A percentile compares a stretch with the other conserved stretches of the same genome.
Conservation (phyloP, 2,329 filamentous ascomycete genomes). For the Phyllosticta citribraziliensis region DNA sequence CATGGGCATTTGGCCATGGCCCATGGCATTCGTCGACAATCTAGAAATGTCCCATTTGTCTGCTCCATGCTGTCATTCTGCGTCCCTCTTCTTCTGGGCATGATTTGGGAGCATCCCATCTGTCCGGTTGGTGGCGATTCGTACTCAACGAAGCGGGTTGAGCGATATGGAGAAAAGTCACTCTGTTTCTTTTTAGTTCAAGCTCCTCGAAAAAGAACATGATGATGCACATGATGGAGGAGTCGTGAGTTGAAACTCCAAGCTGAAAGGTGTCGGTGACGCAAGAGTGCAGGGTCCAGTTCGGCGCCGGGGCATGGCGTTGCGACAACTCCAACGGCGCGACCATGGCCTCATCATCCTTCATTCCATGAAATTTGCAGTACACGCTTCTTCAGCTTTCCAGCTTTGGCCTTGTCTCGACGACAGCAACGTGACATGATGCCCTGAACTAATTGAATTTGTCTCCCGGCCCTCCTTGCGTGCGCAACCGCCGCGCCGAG, state of each 20-base stretch:
- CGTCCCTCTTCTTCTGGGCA: not conserved
- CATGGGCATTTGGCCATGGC: not conserved
- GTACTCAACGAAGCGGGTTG: too few relatives aligned
- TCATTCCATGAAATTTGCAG: not conserved
- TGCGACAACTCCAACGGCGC: not conserved
- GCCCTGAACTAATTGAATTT: not conserved
- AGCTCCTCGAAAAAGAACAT: too few relatives aligned
- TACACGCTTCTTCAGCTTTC: not conserved
- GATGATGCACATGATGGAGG: not conserved
- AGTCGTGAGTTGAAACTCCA: not conserved
- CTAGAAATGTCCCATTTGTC: not conserved
- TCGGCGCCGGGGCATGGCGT: not conserved
- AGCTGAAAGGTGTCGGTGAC: not conserved
- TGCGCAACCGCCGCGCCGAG: constrained; percentile 1
- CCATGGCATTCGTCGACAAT: not conserved
- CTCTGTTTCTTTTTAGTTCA: too few relatives aligned
- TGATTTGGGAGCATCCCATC: not conserved
- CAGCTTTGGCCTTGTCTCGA: not conserved
- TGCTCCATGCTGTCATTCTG: not conserved
- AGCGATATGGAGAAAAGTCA: too few relatives aligned
- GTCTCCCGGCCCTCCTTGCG: constrained; percentile 4
- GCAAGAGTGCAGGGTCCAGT: not conserved
- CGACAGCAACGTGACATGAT: not conserved
- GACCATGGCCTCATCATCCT: not conserved
- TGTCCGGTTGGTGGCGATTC: not conserved